These are phyloP conservation scores for Dentipellis fragilis DNA, from an alignment of 768 basidiomycete genomes.

Conservation along the genomic window DNA sequence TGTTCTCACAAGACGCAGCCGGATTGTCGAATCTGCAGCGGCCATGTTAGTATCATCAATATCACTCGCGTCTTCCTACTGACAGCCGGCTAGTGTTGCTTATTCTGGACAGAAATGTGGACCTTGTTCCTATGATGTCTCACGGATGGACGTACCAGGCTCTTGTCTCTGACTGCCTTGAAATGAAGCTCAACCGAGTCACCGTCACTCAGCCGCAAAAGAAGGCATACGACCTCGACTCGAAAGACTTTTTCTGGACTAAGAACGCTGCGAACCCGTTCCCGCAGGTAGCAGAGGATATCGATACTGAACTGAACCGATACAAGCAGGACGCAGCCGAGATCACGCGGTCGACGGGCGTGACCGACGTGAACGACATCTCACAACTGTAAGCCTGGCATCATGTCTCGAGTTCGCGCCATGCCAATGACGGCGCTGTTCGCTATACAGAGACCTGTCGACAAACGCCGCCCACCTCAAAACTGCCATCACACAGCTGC, in stretches of 20 bases:
- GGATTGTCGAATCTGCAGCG: conserved; percentile 81
- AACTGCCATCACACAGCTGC: conserved; percentile 93
- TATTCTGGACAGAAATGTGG: conserved; percentile 89
- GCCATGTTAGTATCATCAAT: conserved; percentile 50
- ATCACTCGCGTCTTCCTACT: not conserved
- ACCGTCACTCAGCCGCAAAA: conserved; percentile 65
- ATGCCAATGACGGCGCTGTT: not conserved
- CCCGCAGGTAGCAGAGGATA: conserved; percentile 97
- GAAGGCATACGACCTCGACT: conserved; percentile 92
- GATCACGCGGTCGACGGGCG: conserved; percentile 90
- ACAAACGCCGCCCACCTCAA: conserved; percentile 92
- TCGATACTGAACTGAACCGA: conserved; percentile 82
- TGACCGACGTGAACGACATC: conserved; percentile 93
- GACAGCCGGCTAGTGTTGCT: conserved; percentile 59
- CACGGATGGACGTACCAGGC: conserved; percentile 99
- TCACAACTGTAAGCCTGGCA: conserved; percentile 69
- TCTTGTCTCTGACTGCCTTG: conserved; percentile 92
- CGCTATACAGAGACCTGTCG: conserved; percentile 60
- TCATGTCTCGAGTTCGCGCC: not conserved
- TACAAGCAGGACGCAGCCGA: conserved; percentile 96
- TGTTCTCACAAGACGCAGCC: conserved; percentile 73
- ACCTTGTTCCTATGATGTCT: conserved; percentile 85
- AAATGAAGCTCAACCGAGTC: conserved; percentile 94
- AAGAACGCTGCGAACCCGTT: conserved; percentile 94
- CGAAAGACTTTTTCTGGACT: conserved; percentile 98